Conservation (phyloP, 768 basidiomycete species). For the Phylloporus sp. region DNA sequence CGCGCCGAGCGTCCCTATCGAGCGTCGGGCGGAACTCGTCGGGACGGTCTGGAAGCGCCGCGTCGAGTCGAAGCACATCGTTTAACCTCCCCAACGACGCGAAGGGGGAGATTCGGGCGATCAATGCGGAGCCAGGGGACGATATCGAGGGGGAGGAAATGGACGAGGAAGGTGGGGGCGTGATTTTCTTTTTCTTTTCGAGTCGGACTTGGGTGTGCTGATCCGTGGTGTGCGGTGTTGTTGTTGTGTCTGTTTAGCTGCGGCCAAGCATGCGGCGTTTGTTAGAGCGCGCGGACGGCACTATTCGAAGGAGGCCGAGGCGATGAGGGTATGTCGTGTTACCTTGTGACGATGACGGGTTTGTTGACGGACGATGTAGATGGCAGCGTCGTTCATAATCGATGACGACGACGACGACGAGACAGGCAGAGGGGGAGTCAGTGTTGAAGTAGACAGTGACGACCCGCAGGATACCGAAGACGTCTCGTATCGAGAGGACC, state of each 20-base stretch:
- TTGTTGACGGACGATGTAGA: slow-evolving; percentile 36
- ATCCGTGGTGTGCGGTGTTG: neutral
- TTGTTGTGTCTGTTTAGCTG: slow-evolving; percentile 61
- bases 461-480: neutral
- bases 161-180: slow-evolving; percentile 74
- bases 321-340: slow-evolving; percentile 72
- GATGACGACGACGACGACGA: slow-evolving; percentile 52
- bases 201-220: neutral
- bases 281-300: slow-evolving; percentile 76
- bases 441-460: slow-evolving; percentile 11
- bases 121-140: slow-evolving; percentile 38
- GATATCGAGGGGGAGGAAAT: slow-evolving; percentile 76
- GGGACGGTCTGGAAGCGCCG: slow-evolving; percentile 57
- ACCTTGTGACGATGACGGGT: neutral
- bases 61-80: slow-evolving; percentile 75
- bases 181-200: neutral
- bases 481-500: neutral
- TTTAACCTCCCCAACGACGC: slow-evolving; percentile 75
- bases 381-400: slow-evolving; percentile 57
- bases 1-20: slow-evolving; percentile 70
- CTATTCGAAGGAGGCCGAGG: slow-evolving; percentile 88
- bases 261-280: slow-evolving; percentile 78
- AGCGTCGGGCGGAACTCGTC: slow-evolving; percentile 51
- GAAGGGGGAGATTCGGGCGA: slow-evolving; percentile 50
- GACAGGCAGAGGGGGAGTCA: neutral